Base-by-base conservation (phyloP, 176 grass and related monocot species). In the Eragrostis curvula region DNA sequence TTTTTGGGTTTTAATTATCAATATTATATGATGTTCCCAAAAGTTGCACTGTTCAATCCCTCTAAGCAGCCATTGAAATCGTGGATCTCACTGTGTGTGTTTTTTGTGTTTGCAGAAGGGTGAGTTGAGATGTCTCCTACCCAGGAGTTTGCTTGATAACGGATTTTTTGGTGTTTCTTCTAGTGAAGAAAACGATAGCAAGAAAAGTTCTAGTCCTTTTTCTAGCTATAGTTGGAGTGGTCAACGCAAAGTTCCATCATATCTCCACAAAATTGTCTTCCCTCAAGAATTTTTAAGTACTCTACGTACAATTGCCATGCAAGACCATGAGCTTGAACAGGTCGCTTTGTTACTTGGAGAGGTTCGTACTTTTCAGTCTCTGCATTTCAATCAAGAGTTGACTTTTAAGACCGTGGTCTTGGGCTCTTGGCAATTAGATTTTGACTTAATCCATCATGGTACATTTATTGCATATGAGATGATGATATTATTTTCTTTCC, bases 121-220 rank as follows among this genome's bases (percentile, higher is more conserved):
- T 21, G 88, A 98, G 88, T 71, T 98, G 86, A 89, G 96, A 84
- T 98, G 90, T 57, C 92, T 98, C 43, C 84, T 98, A 50, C 92
- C 90, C 53, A 85, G 63, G 89, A 81, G 45, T 81, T 89, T 89
- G 84, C 96, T 98, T 83, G 84, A 92, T 57, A 81, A 83, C 58
- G 96, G 90, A 81, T 98, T 95, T 87, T 98, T 95, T 20, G 74
- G 88, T 84, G 84, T 51, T 42, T 40, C 29, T 86, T 80, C 78
- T 27, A 11, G 49, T 44, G 66, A 89, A 88, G 75, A 89, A 41
- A 75, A 79, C 47, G 86, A 85, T 45, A 89, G 67, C 57, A 84
- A 85, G 75, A 85, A 71, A 57, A 77, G 49, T 17, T 18, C 65
- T 45, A 56, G 30, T 53, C 83, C 69, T 16, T 60, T 47, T 68